Base-by-base conservation (phyloP, 768 basidiomycete species). In the Pleurotus sapidus region DNA sequence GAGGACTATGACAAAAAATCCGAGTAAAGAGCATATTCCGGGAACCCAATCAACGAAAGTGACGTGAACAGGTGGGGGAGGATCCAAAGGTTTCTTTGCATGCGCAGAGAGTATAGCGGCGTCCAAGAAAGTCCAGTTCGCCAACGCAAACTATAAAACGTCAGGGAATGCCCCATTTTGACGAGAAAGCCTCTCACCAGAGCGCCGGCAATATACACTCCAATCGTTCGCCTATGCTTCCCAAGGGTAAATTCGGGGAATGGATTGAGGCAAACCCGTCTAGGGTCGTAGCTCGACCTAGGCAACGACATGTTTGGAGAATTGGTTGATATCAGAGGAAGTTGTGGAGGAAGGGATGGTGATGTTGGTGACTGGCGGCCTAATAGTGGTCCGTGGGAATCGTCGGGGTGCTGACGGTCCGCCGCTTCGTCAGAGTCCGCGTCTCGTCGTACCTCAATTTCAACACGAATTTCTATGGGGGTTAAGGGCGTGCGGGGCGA, bases 41-140 rank as follows among this genome's bases (percentile, higher is more conserved):
- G 96, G 94, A n/a, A 97, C 77, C 97, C 97, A 99, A 77, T 98
- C 97, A 56, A 93, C 86, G 68, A 98, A 97, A 11, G 82, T 76
- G 69, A 99, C 91, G 65, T 93, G 93, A 0, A 82, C 80, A 8
- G 81, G 80, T 0, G 75, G 69, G 0, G 85, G 82, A 51, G 85
- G 78, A 63, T 88, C 80, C 2, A 89, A 88, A 3, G 92, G 90
- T 1, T 91, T 74, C 55, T 83, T 84, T 0, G 93, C 92, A 64
- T 96, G 92, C 3, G 90, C 85, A 8, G 95, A 97, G 40, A 94
- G 80, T 55, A 98, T 87, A 20, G 89, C 87, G 12, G 97, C 96
- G 65, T 98, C 96, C 56, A 98, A 77, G 73, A 99, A 95, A 3
- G 89, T 82, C 94, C 96, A 98, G 70, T 92, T 93, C 25, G 93